Conservation (phyloP, 192 early-diverging fungal species). For the Coemansia sp. region DNA sequence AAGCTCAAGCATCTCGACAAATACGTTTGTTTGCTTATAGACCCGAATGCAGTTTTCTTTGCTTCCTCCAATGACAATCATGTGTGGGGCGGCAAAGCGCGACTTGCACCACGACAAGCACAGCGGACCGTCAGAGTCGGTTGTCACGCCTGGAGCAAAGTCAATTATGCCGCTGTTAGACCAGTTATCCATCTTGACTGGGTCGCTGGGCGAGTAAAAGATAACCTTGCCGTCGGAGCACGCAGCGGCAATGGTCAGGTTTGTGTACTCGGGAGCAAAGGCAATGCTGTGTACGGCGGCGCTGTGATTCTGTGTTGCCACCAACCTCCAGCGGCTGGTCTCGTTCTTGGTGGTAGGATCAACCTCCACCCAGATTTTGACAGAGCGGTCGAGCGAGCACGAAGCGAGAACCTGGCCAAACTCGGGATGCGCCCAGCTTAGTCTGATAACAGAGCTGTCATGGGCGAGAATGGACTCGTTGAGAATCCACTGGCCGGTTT, state of each 20-base stretch:
- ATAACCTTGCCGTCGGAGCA: constrained; percentile 80
- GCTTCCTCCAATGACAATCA: constrained; percentile 80
- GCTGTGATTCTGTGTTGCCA: constrained; percentile 63
- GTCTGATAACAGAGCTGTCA: constrained; percentile 79
- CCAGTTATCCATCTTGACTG: constrained; percentile 75
- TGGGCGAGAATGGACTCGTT: constrained; percentile 73
- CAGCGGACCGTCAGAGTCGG: constrained; percentile 77
- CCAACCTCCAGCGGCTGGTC: constrained; percentile 66
- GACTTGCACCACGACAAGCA: constrained; percentile 89
- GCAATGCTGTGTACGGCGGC: constrained; percentile 83
- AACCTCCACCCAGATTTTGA: constrained; percentile 89
- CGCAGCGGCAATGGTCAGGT: constrained; percentile 74
- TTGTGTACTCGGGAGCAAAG: constrained; percentile 82
- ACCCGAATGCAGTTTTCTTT: constrained; percentile 74
- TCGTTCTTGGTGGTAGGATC: constrained; percentile 62
- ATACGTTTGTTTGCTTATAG: constrained; percentile 23
- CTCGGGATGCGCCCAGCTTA: constrained; percentile 97
- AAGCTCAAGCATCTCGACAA: constrained; percentile 54
- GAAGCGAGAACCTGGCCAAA: constrained; percentile 88
- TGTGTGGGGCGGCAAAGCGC: constrained; percentile 69
- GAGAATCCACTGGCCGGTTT: constrained; percentile 67
- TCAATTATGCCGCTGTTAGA: constrained; percentile 66
- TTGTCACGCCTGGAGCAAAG: constrained; percentile 54
- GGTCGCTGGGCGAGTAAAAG: constrained; percentile 85
- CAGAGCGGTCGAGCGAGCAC: constrained; percentile 88